Evolutionary conservation across 176 grass and related monocot species (phyloP), one percentile per base, ranked within the genome.

Genomic region (Microstegium vimineum): DNA sequence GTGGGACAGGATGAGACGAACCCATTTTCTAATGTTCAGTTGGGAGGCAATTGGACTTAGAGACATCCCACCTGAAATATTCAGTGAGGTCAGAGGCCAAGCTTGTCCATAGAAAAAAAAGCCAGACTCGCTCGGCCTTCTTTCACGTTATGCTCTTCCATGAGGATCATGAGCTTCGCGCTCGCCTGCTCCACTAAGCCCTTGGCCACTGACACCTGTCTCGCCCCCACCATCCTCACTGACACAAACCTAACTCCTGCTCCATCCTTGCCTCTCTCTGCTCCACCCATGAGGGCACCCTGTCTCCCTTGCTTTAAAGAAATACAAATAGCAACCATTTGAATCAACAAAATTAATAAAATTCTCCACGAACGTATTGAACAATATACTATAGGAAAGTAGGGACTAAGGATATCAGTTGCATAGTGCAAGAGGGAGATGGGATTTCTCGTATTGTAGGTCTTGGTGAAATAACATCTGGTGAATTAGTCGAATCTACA

Each of bases 61-160:
- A 2, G 2, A 52, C 18, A 52, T 51, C 46, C 47, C 16, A 49
- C 15, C 16, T 49, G 15, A 51, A 51, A 6, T 51, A 20, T 18
- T 20, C 1, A 2, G 6, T 52, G 6, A 45, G 42, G 8, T 51
- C 18, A 9, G 1, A 0, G 51, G 18, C 51, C 1, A 2, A 54
- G 43, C 6, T 52, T 6, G 2, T 8, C 49, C 18, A 5, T 22
- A 9, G 6, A 18, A 18, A n/a, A n/a, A 54, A 8, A n/a, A 22
- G 2, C 2, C 0, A 0, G 18, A 54, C 51, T n/a, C 20, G 0
- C 5, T n/a, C 2, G 7, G 22, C 20, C 20, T 4, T n/a, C 51
- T n/a, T 54, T n/a, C 7, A 54, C 2, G 7, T n/a, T 9, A 2
- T n/a, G 51, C 51, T n/a, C 51, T 22, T 9, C 2, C 0, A 0